Conservation (phyloP, 2,329 filamentous ascomycete species). For the Decorospora gaudefroyi region DNA sequence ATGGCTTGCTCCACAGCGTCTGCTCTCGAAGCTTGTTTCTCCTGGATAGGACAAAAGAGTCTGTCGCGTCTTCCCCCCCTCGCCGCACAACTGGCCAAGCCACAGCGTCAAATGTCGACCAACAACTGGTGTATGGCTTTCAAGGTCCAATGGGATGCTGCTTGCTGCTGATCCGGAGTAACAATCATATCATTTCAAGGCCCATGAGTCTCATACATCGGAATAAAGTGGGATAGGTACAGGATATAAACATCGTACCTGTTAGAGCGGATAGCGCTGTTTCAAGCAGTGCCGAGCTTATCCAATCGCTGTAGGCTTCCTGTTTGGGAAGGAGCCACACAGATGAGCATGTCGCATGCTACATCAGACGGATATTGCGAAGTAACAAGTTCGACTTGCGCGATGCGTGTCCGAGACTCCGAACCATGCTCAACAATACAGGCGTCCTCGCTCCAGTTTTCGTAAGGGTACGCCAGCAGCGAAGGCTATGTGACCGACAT, state of each 20-base stretch:
- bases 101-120: conserved; percentile 11
- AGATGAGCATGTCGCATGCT: conserved; percentile 18
- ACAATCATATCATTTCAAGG: conserved; percentile 4
- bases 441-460: conserved; percentile 34
- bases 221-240: too few relatives aligned
- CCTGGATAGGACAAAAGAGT: conserved; percentile 5
- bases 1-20: conserved; percentile 20
- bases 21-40: conserved; percentile 27
- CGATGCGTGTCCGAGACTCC: too few relatives aligned
- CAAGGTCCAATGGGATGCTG: too few relatives aligned
- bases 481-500: conserved; percentile 47
- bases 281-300: too few relatives aligned
- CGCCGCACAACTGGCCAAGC: conserved; percentile 21
- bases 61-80: conserved; percentile 24
- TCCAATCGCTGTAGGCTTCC: background rate
- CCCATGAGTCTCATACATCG: too few relatives aligned
- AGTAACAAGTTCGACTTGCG: background rate
- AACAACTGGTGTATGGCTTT: conserved; percentile 1
- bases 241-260: too few relatives aligned
- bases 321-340: background rate
- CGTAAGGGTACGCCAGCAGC: conserved; percentile 37
- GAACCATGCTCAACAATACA: conserved; percentile 31
- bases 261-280: too few relatives aligned
- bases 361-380: conserved; percentile 15
- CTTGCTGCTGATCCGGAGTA: conserved; percentile 2